These are phyloP conservation scores for Alternaria novae-zelandiae DNA, from an alignment of 2,329 filamentous ascomycete genomes.

Conservation along the genomic window DNA sequence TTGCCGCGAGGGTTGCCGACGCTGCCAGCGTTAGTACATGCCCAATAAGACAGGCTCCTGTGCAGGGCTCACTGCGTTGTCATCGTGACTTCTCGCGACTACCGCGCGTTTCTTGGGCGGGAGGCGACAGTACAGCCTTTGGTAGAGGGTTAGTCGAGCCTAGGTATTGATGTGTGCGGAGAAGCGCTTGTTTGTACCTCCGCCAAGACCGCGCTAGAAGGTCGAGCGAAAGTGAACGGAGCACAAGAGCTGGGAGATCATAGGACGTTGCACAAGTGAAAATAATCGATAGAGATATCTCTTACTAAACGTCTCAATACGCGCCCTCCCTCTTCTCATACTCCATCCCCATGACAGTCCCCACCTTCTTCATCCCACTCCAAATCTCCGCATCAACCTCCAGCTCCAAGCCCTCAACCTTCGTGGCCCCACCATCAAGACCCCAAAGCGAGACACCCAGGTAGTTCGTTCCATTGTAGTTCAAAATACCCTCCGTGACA, in stretches of 20 bases:
- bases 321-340: slow-evolving; percentile 58
- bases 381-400: slow-evolving; percentile 58
- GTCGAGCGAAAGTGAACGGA: not conserved
- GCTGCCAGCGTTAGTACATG: not conserved
- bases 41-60: not conserved
- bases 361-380: slow-evolving; percentile 57
- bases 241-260: not conserved
- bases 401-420: slow-evolving; percentile 61
- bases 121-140: too few relatives aligned
- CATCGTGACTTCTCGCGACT: not conserved
- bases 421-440: slow-evolving; percentile 63
- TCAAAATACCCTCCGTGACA: slow-evolving; percentile 74
- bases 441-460: slow-evolving; percentile 74
- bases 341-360: slow-evolving; percentile 53
- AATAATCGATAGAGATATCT: too few relatives aligned
- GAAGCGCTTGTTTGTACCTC: not conserved
- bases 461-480: slow-evolving; percentile 74
- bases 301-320: slow-evolving; percentile 54
- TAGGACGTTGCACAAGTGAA: too few relatives aligned
- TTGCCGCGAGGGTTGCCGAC: not conserved
- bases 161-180: not conserved
- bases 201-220: not conserved
- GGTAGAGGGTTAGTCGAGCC: too few relatives aligned
- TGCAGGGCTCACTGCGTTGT: not conserved
- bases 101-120: too few relatives aligned